Conservation (phyloP, 768 basidiomycete species). For the Podaxis sp. region DNA sequence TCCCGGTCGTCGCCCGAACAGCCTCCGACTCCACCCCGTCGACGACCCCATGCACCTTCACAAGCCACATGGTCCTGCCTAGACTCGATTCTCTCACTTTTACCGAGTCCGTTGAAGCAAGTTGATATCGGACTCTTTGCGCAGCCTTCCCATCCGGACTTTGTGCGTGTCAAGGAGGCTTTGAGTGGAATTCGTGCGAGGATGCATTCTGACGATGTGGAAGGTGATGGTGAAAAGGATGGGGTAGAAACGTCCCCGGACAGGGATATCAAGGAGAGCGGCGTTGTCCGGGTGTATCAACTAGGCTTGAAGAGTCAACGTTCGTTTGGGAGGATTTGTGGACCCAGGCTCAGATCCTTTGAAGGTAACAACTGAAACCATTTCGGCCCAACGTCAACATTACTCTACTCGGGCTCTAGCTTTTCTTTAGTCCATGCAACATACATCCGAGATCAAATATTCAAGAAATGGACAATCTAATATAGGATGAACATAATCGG, state of each 20-base stretch:
- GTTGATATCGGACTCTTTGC: conserved; percentile 40
- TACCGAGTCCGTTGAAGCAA: conserved; percentile 26
- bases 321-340: conserved; percentile 19
- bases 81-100: conserved; percentile 28
- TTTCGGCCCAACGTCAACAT: neutral
- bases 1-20: neutral
- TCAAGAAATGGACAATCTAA: neutral
- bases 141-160: conserved; percentile 27
- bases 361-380: conserved; percentile 2
- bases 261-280: conserved; percentile 15
- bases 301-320: conserved; percentile 36
- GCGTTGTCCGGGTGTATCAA: conserved; percentile 33
- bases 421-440: neutral
- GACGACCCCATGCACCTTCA: neutral
- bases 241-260: neutral
- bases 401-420: too few relatives aligned
- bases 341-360: conserved; percentile 1
- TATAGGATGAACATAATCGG: neutral
- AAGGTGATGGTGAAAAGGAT: neutral
- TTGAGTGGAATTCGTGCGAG: conserved; percentile 20
- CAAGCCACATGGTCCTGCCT: conserved; percentile 26
- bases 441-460: neutral
- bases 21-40: neutral
- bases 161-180: conserved; percentile 26
- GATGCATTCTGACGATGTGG: neutral